phyloP scores from a whole-genome alignment of 352 stramenopile species.

The Phytopythium sindhum region DNA sequence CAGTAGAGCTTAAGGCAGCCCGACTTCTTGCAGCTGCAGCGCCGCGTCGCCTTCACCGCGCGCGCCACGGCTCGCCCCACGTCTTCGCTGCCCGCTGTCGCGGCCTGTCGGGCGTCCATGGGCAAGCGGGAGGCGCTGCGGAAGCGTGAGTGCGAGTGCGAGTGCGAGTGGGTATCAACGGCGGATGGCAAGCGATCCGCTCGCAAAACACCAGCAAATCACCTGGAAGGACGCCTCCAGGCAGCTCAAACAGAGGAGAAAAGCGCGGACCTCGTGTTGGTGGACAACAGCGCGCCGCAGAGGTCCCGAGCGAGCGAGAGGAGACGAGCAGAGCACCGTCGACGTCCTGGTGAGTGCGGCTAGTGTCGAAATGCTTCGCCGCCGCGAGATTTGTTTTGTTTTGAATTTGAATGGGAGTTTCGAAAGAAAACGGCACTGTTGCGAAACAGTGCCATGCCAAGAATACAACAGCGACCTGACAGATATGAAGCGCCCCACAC shows the following conservation, averaged over 20 bases:
- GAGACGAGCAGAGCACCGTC: too few species aligned
- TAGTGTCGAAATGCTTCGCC: background rate
- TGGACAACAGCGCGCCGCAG: background rate
- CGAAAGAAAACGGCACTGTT: constrained; percentile 3
- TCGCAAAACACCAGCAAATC: background rate
- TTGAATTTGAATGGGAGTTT: constrained; percentile 23
- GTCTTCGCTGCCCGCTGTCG: background rate
- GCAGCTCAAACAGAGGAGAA: background rate
- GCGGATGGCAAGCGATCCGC: background rate
- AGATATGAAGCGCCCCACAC: too few species aligned
- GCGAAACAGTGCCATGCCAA: background rate
- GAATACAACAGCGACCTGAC: too few species aligned
- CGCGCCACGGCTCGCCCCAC: background rate
- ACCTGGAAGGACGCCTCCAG: background rate
- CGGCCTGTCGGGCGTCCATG: background rate
- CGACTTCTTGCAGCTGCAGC: constrained; percentile 97
- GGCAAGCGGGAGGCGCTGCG: background rate
- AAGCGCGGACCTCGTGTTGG: background rate
- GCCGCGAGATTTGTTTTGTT: constrained; percentile 20
- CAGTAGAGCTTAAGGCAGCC: constrained; percentile 95
- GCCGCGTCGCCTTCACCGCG: constrained; percentile 21
- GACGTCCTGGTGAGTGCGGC: background rate
- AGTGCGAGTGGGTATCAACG: too few species aligned
- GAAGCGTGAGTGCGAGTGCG: too few species aligned
- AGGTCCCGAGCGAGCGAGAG: background rate